Conservation (phyloP, 768 basidiomycete species). For the Russula sp. region DNA sequence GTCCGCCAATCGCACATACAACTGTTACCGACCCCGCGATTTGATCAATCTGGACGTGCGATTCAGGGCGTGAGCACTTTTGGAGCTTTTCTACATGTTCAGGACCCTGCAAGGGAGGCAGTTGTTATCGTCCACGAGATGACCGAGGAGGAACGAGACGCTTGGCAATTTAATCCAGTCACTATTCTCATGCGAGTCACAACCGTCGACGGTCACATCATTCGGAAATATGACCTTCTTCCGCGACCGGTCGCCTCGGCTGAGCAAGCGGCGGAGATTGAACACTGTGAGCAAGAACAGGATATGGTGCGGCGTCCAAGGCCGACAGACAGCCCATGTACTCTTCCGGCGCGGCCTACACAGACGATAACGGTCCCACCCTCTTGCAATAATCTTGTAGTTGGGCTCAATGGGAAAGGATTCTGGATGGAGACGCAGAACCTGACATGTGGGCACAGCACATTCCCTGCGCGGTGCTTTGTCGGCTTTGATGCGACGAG, state of each 20-base stretch:
- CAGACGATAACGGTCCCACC: constrained; percentile 26
- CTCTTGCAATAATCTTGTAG: constrained; percentile 25
- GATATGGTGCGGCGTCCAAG: background rate
- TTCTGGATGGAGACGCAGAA: constrained; percentile 33
- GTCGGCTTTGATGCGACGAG: constrained; percentile 28
- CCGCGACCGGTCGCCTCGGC: constrained; percentile 20
- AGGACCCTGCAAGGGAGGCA: constrained; percentile 24
- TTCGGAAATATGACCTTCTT: constrained; percentile 29
- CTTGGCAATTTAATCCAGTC: constrained; percentile 30
- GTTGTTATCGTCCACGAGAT: constrained; percentile 24
- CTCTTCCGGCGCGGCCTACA: constrained; percentile 24
- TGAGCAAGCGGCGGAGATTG: background rate
- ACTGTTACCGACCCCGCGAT: constrained; percentile 22
- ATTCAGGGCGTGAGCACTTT: constrained; percentile 4
- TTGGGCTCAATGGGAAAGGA: constrained; percentile 30
- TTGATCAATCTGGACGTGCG: constrained; percentile 12
- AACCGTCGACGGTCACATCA: constrained; percentile 23
- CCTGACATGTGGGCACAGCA: constrained; percentile 24
- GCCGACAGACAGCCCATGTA: constrained; percentile 24
- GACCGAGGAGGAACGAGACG: constrained; percentile 20
- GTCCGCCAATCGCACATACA: constrained; percentile 26
- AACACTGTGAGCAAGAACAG: background rate
- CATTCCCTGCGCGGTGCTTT: constrained; percentile 29
- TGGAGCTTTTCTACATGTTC: constrained; percentile 21
- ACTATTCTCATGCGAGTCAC: constrained; percentile 27